Base-by-base conservation (phyloP, 1,139 yeast species). In the Pichia sp. region DNA sequence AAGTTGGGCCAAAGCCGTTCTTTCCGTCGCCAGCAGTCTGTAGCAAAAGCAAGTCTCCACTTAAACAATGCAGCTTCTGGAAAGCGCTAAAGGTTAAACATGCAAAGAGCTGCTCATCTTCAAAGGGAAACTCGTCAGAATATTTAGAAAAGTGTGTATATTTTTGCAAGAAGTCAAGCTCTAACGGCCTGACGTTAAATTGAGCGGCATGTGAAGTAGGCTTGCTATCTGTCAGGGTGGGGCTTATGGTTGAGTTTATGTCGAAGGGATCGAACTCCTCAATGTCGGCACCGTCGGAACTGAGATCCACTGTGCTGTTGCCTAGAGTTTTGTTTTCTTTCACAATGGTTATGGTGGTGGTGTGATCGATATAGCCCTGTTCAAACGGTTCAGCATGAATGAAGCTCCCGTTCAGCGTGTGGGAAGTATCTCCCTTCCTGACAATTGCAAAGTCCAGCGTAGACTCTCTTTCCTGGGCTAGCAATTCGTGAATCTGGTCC, bases 321-420 rank as follows among this genome's bases (percentile, higher is more conserved):
- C 31, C 42, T 15, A 7, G 13, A n/a, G 6, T 16, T 13, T 40
- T 13, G 19, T 47, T 30, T 5, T 57, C 46, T 58, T 76, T 78
- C 16, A 84, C 78, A 50, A 86, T 69, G 1, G 83, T 77, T n/a
- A 86, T 71, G 31, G 72, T 72, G 0, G 90, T 82, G 8, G 64
- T 63, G 1, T 59, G 59, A 43, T 68, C 68, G 2, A 78, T 68
- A n/a, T 67, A 62, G 1, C 96, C 96, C 65, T 87, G 95, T 46
- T 80, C 80, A 1, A 82, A 76, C 0, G 96, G 95, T 61, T 87
- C 95, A 65, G 90, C 81, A 38, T 84, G 76, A 7, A 79, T 67
- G 5, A 87, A 77, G 8, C 63, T 64, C 2, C 85, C 87, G 61
- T 79, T 76, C 32, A 80, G 66, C n/a, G 67, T 58, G 30, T 62